Conservation (phyloP, 78 protist genomes). For the Pigoraptor vietnamica region DNA sequence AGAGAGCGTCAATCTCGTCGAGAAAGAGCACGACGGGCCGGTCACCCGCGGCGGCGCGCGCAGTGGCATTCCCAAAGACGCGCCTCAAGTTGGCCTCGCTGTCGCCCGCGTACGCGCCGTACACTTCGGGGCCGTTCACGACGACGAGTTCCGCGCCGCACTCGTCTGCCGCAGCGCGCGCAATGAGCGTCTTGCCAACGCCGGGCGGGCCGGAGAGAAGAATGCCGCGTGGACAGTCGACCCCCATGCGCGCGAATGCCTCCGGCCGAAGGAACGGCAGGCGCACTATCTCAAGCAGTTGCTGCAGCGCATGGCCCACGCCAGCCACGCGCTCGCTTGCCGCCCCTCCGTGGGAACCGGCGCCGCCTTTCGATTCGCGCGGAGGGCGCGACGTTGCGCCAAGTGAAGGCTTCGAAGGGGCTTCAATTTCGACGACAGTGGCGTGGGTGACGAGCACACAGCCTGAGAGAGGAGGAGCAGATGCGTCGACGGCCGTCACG, state of each 20-base stretch:
- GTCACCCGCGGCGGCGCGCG: constrained; percentile 18
- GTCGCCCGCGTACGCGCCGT: background rate
- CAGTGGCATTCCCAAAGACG: background rate
- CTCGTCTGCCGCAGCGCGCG: constrained; percentile 40
- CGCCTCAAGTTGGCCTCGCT: background rate
- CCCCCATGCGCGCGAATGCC: constrained; percentile 15
- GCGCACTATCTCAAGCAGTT: constrained; percentile 20
- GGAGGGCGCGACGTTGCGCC: too few species aligned
- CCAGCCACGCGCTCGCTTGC: background rate
- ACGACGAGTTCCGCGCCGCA: background rate
- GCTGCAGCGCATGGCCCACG: background rate
- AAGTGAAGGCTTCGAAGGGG: too few species aligned
- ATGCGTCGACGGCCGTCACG: too few species aligned
- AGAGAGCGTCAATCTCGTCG: constrained; percentile 94
- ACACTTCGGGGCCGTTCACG: background rate
- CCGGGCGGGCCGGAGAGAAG: constrained; percentile 76
- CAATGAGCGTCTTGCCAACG: constrained; percentile 63
- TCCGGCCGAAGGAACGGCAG: constrained; percentile 19
- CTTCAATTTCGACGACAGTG: too few species aligned
- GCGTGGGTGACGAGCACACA: too few species aligned
- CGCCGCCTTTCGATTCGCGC: too few species aligned
- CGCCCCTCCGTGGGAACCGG: too few species aligned
- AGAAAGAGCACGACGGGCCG: constrained; percentile 85
- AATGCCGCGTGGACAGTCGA: constrained; percentile 39
- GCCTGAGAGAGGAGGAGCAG: too few species aligned